Evolutionary conservation across 2,329 filamentous ascomycete species (phyloP).

Genomic region (Aspergillus thermomutatus): DNA sequence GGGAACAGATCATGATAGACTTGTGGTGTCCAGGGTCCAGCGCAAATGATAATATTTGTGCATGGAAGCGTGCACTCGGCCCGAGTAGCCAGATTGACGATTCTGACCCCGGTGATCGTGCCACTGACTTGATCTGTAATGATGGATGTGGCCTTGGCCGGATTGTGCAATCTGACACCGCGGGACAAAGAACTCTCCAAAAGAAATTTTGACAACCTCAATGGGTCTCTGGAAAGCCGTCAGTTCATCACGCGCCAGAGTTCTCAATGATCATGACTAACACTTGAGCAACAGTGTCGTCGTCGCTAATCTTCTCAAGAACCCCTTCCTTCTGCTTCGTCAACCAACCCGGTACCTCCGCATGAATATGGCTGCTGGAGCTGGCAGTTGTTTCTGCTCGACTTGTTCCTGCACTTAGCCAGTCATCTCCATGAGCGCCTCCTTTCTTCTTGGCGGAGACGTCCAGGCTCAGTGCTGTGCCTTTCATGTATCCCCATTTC

Average conservation of each 20-base stretch:
- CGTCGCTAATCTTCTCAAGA: conserved; percentile 60
- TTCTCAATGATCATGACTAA: conserved; percentile 35
- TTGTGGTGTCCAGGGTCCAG: conserved; percentile 67
- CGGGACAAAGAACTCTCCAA: conserved; percentile 54
- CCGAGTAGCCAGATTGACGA: conserved; percentile 41
- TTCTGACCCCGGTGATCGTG: conserved; percentile 51
- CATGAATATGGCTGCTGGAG: conserved; percentile 32
- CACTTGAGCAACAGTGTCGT: conserved; percentile 63
- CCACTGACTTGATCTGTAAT: conserved; percentile 47
- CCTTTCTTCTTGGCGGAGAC: conserved; percentile 34
- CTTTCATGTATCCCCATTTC: conserved; percentile 59
- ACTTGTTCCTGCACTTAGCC: conserved; percentile 63
- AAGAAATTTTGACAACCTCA: conserved; percentile 64
- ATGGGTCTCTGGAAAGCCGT: conserved; percentile 55
- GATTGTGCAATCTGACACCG: conserved; percentile 66
- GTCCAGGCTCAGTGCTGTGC: conserved; percentile 58
- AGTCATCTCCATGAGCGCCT: conserved; percentile 57
- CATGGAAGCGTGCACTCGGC: conserved; percentile 51
- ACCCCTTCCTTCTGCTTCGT: conserved; percentile 52
- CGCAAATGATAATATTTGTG: conserved; percentile 62
- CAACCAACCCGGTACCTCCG: conserved; percentile 56
- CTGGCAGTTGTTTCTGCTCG: conserved; percentile 52
- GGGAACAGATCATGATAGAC: conserved; percentile 67
- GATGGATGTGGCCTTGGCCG: conserved; percentile 55
- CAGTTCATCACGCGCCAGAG: neutral